phyloP scores from a whole-genome alignment of 306 rosid species.

The Gillenia trifoliata region DNA sequence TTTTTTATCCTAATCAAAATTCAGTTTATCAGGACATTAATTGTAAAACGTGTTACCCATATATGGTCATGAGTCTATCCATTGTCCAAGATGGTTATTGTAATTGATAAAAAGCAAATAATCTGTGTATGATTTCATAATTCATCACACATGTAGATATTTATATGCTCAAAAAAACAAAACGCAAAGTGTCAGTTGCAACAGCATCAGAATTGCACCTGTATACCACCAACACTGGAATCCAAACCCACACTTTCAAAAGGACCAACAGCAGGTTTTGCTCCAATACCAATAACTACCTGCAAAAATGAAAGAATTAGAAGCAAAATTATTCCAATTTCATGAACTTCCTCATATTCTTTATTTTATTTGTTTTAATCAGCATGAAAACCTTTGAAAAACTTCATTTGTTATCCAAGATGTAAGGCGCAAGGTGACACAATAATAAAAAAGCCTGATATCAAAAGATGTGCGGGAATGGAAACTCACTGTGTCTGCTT shows the following conservation, averaged over 20 bases:
- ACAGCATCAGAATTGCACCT: slow-evolving; percentile 31
- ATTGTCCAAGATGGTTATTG: too few relatives aligned
- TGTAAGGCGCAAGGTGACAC: slow-evolving; percentile 11
- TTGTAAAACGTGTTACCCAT: too few relatives aligned
- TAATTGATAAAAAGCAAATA: too few relatives aligned
- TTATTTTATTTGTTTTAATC: not conserved
- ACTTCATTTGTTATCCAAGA: not conserved
- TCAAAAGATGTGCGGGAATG: not conserved
- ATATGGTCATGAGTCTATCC: not conserved
- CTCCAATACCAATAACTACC: slow-evolving; percentile 88
- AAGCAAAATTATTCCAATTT: slow-evolving; percentile 5
- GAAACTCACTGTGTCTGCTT: slow-evolving; percentile 71
- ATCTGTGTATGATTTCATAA: not conserved
- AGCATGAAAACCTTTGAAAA: not conserved
- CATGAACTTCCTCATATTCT: slow-evolving; percentile 1
- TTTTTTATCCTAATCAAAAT: not conserved
- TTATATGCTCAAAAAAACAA: not conserved
- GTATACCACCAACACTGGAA: slow-evolving; percentile 69
- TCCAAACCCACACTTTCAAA: slow-evolving; percentile 70
- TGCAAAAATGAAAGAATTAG: slow-evolving; percentile 25
- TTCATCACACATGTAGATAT: not conserved
- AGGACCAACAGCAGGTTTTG: slow-evolving; percentile 79
- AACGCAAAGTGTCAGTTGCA: not conserved
- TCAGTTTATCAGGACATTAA: too few relatives aligned
- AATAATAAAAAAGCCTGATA: not conserved